These are phyloP conservation scores for Dendrocalamus latiflorus DNA, from an alignment of 202 grass and related monocot species.

Conservation along the genomic window DNA sequence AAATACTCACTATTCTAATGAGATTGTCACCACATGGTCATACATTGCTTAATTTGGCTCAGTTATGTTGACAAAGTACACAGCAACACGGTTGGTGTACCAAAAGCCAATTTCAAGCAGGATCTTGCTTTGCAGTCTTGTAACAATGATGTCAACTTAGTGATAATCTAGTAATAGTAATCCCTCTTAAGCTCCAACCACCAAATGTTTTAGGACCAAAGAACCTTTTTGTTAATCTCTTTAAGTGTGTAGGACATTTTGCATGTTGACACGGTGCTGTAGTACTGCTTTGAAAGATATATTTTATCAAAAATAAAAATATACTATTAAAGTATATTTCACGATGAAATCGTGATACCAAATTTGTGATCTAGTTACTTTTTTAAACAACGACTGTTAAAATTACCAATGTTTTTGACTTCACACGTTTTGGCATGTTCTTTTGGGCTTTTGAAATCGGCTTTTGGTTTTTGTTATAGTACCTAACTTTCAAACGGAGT, in stretches of 20 bases:
- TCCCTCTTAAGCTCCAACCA: neutral
- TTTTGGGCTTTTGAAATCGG: too few relatives aligned
- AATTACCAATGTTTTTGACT: neutral
- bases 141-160: neutral
- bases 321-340: neutral
- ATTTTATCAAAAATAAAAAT: neutral
- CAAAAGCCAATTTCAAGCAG: constrained; percentile 17
- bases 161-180: neutral
- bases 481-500: too few relatives aligned
- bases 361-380: neutral
- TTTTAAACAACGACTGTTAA: neutral
- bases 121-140: neutral
- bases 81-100: constrained; percentile 32
- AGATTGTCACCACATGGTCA: too few relatives aligned
- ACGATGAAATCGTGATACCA: neutral
- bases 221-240: neutral
- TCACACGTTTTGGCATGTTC: neutral
- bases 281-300: neutral
- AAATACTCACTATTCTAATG: too few relatives aligned
- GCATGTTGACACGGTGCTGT: neutral
- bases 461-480: too few relatives aligned
- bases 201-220: neutral
- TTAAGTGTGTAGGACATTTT: neutral
- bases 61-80: neutral
- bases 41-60: neutral